Evolutionary conservation across 2,329 filamentous ascomycete species (phyloP).

Genomic region (Celoporthe dispersa): DNA sequence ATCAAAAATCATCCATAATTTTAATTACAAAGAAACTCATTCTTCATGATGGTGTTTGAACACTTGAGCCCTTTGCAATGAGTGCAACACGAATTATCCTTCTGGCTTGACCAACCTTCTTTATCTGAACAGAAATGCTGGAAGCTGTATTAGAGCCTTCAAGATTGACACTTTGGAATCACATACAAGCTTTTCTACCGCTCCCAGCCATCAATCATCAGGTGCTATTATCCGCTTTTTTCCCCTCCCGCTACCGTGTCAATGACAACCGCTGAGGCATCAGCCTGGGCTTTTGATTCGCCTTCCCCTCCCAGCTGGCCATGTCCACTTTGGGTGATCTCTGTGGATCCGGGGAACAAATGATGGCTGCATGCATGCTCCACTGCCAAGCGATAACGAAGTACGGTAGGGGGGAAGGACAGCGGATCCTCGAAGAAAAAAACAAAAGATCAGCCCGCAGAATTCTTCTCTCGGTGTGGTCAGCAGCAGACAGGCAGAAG

Average conservation of each 20-base stretch:
- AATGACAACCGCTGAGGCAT: not conserved
- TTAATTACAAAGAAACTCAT: too few species aligned
- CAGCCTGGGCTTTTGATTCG: not conserved
- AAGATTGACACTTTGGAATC: not conserved
- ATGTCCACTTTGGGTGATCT: not conserved
- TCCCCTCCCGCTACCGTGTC: not conserved
- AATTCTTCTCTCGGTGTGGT: not conserved
- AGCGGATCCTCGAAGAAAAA: not conserved
- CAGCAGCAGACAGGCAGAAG: not conserved
- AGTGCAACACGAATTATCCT: not conserved
- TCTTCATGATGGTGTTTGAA: too few species aligned
- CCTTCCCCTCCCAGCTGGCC: not conserved
- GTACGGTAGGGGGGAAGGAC: not conserved
- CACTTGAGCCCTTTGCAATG: too few species aligned
- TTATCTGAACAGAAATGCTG: not conserved
- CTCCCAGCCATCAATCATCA: not conserved
- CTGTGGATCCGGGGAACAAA: constrained; percentile 3
- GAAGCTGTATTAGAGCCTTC: not conserved
- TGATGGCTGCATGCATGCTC: constrained; percentile 3
- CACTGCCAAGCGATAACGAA: constrained; percentile 3
- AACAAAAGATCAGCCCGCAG: not conserved
- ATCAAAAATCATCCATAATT: too few species aligned
- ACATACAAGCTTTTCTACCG: not conserved
- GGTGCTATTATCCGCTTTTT: not conserved
- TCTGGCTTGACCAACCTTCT: not conserved